Percentiles rank a stretch among this genome's conserved stretches.
phyloP scores from a whole-genome alignment of 192 early-diverging fungal species.

The Coemansia sp. region DNA sequence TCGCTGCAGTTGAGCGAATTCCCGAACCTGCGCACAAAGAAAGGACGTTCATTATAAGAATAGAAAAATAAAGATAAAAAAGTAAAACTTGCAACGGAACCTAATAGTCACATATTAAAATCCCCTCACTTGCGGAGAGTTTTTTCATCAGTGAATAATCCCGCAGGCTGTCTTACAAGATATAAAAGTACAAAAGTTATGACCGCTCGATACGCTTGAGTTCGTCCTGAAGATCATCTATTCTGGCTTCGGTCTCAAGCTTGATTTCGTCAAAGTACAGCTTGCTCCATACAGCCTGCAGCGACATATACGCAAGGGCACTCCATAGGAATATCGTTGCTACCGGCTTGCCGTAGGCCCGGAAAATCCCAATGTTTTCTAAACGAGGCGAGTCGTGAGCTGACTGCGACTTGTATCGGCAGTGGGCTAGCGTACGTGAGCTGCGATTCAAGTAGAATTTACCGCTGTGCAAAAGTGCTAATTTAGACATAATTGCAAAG shows the following conservation, averaged over 20 bases:
- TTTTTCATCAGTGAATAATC: too few relatives aligned
- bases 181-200: not conserved
- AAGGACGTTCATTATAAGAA: not conserved
- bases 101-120: too few relatives aligned
- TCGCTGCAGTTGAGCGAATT: not conserved
- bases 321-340: constrained; percentile 48
- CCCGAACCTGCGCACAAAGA: not conserved
- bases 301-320: constrained; percentile 36
- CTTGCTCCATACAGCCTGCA: constrained; percentile 46
- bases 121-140: too few relatives aligned
- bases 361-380: constrained; percentile 34
- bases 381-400: constrained; percentile 8
- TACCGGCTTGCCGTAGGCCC: constrained; percentile 42
- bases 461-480: too few relatives aligned
- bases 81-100: not conserved
- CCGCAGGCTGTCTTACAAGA: too few relatives aligned
- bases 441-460: too few relatives aligned
- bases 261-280: constrained; percentile 44
- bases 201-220: not conserved
- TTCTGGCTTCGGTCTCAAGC: constrained; percentile 44
- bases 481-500: too few relatives aligned
- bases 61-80: not conserved
- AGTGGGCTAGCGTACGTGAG: too few relatives aligned
- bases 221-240: constrained; percentile 31
- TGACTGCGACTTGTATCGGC: not conserved